Conservation (phyloP, 2,329 filamentous ascomycete genomes). For the Aspergillus fructus region DNA sequence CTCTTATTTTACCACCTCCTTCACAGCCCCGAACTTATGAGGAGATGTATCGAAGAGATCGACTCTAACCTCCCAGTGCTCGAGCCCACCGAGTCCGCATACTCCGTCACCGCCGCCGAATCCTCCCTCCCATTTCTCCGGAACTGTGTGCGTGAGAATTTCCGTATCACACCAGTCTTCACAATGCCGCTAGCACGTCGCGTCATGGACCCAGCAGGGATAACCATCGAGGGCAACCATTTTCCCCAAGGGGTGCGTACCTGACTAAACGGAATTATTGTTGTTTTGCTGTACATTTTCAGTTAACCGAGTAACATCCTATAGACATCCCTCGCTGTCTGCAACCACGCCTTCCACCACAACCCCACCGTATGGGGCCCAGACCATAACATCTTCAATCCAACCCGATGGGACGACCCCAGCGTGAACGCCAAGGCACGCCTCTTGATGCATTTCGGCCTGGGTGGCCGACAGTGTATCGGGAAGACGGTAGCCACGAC, state of each 20-base stretch:
- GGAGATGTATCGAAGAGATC: not conserved
- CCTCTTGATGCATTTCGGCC: constrained; percentile 37
- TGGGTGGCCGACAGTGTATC: constrained; percentile 35
- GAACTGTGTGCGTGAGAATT: constrained; percentile 34
- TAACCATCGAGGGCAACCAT: constrained; percentile 24
- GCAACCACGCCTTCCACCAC: constrained; percentile 38
- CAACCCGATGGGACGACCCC: constrained; percentile 26
- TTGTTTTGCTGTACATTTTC: too few species aligned
- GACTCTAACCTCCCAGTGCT: not conserved
- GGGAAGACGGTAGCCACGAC: constrained; percentile 35
- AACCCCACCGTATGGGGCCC: constrained; percentile 31
- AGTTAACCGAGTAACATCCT: too few species aligned
- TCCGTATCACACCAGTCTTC: constrained; percentile 36
- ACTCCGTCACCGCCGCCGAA: constrained; percentile 26
- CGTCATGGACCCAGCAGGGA: constrained; percentile 25
- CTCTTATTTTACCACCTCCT: constrained; percentile 34
- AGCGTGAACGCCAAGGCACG: constrained; percentile 16
- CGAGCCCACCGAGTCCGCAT: constrained; percentile 16
- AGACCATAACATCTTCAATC: constrained; percentile 33
- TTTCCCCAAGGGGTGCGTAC: constrained; percentile 25
- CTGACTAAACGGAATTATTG: too few species aligned
- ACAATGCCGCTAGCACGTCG: constrained; percentile 33
- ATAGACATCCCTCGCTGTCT: constrained; percentile 32
- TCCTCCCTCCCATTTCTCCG: constrained; percentile 26
- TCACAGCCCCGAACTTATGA: constrained; percentile 26